Conservation (phyloP, 495 filamentous ascomycete species). For the Trichoderma orchidacearum region DNA sequence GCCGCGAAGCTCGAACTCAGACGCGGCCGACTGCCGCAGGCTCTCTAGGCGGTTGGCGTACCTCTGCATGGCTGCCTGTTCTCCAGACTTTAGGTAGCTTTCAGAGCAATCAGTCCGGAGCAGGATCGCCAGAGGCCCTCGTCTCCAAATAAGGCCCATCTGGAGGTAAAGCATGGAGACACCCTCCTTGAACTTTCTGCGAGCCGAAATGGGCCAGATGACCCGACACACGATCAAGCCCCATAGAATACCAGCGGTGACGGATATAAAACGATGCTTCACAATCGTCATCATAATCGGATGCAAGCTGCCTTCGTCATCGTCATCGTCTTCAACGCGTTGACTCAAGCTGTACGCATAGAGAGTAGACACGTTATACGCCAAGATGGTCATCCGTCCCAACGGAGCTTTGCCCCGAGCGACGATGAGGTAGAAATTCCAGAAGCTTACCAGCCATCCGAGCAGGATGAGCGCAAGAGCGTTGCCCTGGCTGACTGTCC, state of each 20-base stretch:
- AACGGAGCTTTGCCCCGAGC: conserved; percentile 75
- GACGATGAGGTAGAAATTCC: conserved; percentile 81
- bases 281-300: conserved; percentile 81
- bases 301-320: conserved; percentile 72
- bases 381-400: conserved; percentile 83
- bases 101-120: conserved; percentile 38
- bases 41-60: conserved; percentile 49
- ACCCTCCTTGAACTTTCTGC: conserved; percentile 73
- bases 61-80: conserved; percentile 54
- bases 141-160: conserved; percentile 92
- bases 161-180: conserved; percentile 77
- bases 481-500: conserved; percentile 61
- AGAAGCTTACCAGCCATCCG: conserved; percentile 68
- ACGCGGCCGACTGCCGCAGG: conserved; percentile 55
- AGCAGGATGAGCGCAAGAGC: conserved; percentile 60
- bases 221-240: conserved; percentile 79
- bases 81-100: conserved; percentile 67
- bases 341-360: conserved; percentile 86
- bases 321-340: conserved; percentile 61
- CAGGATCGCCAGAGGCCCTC: conserved; percentile 74
- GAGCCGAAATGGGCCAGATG: conserved; percentile 87
- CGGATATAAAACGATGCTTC: conserved; percentile 83
- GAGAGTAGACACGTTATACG: conserved; percentile 91
- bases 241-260: conserved; percentile 80
- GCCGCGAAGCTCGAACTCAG: conserved; percentile 72